A percentile compares a stretch with the other conserved stretches of the same genome.
Conservation (phyloP, 371 early-diverging fungal species). For the Entomophthora muscae region DNA sequence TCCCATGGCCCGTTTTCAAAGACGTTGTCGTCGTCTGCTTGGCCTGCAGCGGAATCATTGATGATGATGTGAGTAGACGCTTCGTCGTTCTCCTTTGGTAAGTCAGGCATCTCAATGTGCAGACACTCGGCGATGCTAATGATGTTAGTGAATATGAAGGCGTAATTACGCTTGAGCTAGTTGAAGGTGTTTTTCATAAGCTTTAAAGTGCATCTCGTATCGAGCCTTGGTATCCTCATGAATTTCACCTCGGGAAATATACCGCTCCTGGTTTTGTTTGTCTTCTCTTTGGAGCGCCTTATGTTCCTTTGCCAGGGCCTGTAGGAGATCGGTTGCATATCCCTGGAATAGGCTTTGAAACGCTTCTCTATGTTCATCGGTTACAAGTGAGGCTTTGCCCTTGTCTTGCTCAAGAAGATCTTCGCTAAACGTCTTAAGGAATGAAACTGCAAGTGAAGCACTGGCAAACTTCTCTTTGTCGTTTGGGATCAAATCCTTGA, state of each 20-base stretch:
- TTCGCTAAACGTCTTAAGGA: conserved; percentile 48
- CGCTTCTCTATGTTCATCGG: conserved; percentile 25
- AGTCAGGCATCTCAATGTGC: conserved; percentile 50
- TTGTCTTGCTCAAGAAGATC: conserved; percentile 18
- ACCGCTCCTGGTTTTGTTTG: conserved; percentile 50
- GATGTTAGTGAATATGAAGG: background rate
- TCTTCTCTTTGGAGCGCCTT: conserved; percentile 55
- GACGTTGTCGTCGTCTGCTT: background rate
- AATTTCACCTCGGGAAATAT: conserved; percentile 66
- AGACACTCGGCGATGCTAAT: conserved; percentile 37
- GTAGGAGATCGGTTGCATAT: conserved; percentile 45
- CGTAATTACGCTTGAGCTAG: conserved; percentile 27
- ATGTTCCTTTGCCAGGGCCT: conserved; percentile 52
- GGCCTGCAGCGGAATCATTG: conserved; percentile 16
- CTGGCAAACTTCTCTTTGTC: background rate
- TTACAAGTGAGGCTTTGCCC: conserved; percentile 17
- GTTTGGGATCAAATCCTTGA: conserved; percentile 14
- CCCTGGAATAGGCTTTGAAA: conserved; percentile 34
- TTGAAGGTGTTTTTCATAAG: conserved; percentile 47
- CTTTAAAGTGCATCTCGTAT: conserved; percentile 46
- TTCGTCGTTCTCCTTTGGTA: conserved; percentile 36
- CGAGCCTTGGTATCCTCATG: conserved; percentile 63
- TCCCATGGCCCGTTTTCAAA: conserved; percentile 54
- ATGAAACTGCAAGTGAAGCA: conserved; percentile 38
- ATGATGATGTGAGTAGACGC: conserved; percentile 25